Evolutionary conservation across 2,329 filamentous ascomycete genomes (phyloP), one percentile per base, ranked within the genome.

Genomic region (Microcyclospora tardicrescens): DNA sequence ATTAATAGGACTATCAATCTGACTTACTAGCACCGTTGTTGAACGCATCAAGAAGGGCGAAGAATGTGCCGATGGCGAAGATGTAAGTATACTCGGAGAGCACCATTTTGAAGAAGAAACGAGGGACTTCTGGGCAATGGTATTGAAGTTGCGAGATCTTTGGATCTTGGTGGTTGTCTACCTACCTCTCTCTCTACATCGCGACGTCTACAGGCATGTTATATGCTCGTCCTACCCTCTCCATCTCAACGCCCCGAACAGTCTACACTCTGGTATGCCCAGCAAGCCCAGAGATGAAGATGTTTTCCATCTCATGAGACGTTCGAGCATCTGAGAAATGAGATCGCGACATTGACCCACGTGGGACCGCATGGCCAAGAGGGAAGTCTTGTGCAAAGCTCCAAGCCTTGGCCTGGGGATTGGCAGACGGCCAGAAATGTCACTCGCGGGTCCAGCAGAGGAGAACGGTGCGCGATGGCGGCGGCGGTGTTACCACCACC

Each of bases 1-100:
- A 12, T 37, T 15, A 11, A 29, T 16, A 5, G 10, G 10, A 9
- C 13, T 33, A 13, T 16, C 32, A 13, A 15, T 24, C 19, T 16
- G 16, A 43, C 50, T 36, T 42, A 54, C 51, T 67, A 47, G 65
- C 65, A 65, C 72, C 74, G 46, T 77, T 78, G 53, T 78, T 79
- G 71, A 72, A 80, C 38, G 75, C 75, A 55, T 79, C 76, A 31
- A 80, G 69, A 53, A 75, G 73, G 43, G 76, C 73, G 57, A 80
- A 80, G 42, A 79, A 68, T 38, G 72, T 74, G 59, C 72, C 75
- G 38, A 79, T 69, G 49, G 72, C 76, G 47, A 79, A 73, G 44
- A 79, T 64, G 54, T 78, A 79, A 58, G 76, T 69, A 45, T 69
- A 79, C 50, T 79, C 66, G 41, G 64, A 61, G 37, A 74, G 54